A percentile compares a stretch with the other conserved stretches of the same genome.
phyloP scores from a whole-genome alignment of 306 rosid genomes.

The barrel medic (Medicago truncatula) region DNA sequence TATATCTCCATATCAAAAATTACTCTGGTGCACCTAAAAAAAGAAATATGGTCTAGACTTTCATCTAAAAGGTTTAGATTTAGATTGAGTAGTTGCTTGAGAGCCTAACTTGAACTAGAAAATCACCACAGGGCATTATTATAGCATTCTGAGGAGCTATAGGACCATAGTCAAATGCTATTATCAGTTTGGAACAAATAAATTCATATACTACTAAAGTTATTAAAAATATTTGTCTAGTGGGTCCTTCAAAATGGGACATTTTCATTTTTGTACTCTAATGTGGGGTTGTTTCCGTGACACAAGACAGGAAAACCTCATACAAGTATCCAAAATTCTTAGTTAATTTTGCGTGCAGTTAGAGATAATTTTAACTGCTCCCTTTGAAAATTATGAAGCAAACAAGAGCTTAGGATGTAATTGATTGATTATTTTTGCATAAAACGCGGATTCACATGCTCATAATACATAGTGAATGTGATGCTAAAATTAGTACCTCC shows the following conservation, averaged over 20 bases:
- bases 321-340: slow-evolving; percentile 41
- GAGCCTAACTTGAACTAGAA: slow-evolving; percentile 25
- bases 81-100: slow-evolving; percentile 16
- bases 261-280: slow-evolving; percentile 43
- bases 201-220: slow-evolving; percentile 7
- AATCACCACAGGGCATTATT: slow-evolving; percentile 25
- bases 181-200: slow-evolving; percentile 38
- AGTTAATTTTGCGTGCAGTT: slow-evolving; percentile 51
- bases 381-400: slow-evolving; percentile 86
- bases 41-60: background rate
- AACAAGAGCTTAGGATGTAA: slow-evolving; percentile 67
- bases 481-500: slow-evolving; percentile 44
- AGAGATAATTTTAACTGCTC: slow-evolving; percentile 83
- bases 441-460: slow-evolving; percentile 84
- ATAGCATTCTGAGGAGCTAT: slow-evolving; percentile 11
- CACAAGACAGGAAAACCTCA: slow-evolving; percentile 53
- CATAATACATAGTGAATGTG: slow-evolving; percentile 52
- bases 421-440: slow-evolving; percentile 65
- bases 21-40: background rate
- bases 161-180: slow-evolving; percentile 50
- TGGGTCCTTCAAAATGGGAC: slow-evolving; percentile 46
- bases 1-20: background rate
- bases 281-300: slow-evolving; percentile 79
- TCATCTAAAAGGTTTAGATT: slow-evolving; percentile 28
- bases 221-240: slow-evolving; percentile 40